A percentile compares a stretch with the other conserved stretches of the same genome.
phyloP scores from a whole-genome alignment of 495 filamentous ascomycete genomes.

The Annulohypoxylon nitens region DNA sequence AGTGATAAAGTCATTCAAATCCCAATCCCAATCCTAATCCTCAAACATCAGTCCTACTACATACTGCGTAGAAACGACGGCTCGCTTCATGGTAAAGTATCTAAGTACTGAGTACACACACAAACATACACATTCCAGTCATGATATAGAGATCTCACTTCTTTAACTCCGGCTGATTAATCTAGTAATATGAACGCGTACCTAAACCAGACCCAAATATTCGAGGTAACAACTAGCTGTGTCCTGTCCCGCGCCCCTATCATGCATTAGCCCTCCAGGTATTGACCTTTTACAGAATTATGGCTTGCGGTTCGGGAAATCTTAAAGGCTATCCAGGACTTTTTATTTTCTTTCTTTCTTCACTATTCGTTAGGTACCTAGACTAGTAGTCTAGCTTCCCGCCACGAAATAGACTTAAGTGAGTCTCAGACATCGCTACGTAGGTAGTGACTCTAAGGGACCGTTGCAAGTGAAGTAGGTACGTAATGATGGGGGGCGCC shows the following conservation, averaged over 20 bases:
- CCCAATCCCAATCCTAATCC: background rate
- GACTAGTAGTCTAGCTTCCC: constrained; percentile 1
- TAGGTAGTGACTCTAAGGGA: constrained; percentile 1
- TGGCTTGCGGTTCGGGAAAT: constrained; percentile 37
- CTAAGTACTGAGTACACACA: background rate
- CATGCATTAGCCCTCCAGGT: constrained; percentile 41
- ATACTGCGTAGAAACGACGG: constrained; percentile 11
- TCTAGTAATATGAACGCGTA: constrained; percentile 34
- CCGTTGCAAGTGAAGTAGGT: constrained; percentile 20
- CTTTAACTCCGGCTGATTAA: constrained; percentile 40
- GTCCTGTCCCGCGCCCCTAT: constrained; percentile 27
- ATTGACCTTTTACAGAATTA: constrained; percentile 13
- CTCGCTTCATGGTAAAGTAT: constrained; percentile 19
- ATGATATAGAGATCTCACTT: background rate
- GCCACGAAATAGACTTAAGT: constrained; percentile 37
- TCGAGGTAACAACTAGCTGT: constrained; percentile 9
- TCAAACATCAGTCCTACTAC: background rate
- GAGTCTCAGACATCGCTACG: constrained; percentile 19
- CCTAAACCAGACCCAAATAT: background rate
- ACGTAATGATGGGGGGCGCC: constrained; percentile 24
- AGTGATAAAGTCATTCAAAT: background rate
- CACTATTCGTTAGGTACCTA: background rate
- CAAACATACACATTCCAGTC: too few species aligned
- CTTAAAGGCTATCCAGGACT: constrained; percentile 33
- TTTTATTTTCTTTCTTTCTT: constrained; percentile 21